phyloP scores from a whole-genome alignment of 768 basidiomycete genomes.

The Tulasnella sp. region DNA sequence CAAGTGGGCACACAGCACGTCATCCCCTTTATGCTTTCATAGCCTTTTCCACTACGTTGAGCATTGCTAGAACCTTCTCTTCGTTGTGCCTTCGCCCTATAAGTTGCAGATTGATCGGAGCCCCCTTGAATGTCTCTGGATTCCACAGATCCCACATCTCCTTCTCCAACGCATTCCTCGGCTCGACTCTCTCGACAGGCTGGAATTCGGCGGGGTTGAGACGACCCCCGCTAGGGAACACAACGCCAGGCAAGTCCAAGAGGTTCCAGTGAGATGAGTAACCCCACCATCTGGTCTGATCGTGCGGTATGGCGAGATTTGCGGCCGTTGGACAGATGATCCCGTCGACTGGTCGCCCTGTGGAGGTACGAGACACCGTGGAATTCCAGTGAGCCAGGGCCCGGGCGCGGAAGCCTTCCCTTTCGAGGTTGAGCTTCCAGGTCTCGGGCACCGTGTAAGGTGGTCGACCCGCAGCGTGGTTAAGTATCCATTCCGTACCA shows the following conservation, averaged over 20 bases:
- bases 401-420: conserved; percentile 37
- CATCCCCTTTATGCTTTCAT: conserved; percentile 13
- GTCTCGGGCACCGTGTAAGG: conserved; percentile 38
- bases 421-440: conserved; percentile 40
- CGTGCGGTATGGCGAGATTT: conserved; percentile 43
- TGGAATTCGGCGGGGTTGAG: conserved; percentile 24
- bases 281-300: conserved; percentile 43
- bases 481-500: conserved; percentile 40
- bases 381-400: conserved; percentile 43
- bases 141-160: conserved; percentile 37
- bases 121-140: conserved; percentile 37
- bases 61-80: conserved; percentile 41
- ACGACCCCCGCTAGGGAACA: conserved; percentile 37
- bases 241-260: conserved; percentile 42
- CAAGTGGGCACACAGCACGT: not conserved
- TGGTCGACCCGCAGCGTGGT: conserved; percentile 33
- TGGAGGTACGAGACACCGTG: conserved; percentile 32
- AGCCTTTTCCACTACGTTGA: conserved; percentile 37
- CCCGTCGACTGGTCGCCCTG: conserved; percentile 43
- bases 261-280: conserved; percentile 50
- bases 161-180: conserved; percentile 36
- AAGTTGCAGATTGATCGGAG: conserved; percentile 43
- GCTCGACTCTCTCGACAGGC: conserved; percentile 20
- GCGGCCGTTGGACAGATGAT: conserved; percentile 43
- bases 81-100: conserved; percentile 46